A percentile compares a stretch with the other conserved stretches of the same genome.
phyloP scores from a whole-genome alignment of 768 basidiomycete genomes.

The Mycena amicta region DNA sequence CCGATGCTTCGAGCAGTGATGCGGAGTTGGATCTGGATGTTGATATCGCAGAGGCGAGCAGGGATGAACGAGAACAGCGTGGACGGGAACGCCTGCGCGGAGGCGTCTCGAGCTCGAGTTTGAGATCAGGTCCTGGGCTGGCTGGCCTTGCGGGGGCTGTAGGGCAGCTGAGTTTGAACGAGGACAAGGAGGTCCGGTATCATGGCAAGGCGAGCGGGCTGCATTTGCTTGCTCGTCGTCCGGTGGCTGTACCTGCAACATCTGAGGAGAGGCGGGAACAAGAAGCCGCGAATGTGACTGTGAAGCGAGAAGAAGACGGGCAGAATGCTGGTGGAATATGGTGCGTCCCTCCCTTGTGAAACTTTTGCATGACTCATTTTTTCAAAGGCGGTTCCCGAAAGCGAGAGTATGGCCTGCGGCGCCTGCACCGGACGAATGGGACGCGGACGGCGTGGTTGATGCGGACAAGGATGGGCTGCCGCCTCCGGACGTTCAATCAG shows the following conservation, averaged over 20 bases:
- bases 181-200: conserved; percentile 83
- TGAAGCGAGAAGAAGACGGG: conserved; percentile 58
- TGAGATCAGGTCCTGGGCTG: conserved; percentile 5
- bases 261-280: background rate
- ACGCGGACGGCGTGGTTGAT: conserved; percentile 37
- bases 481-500: conserved; percentile 58
- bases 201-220: conserved; percentile 86
- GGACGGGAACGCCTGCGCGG: conserved; percentile 1
- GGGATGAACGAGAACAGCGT: background rate
- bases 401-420: conserved; percentile 87
- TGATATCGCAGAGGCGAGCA: too few relatives aligned
- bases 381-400: conserved; percentile 75
- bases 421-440: conserved; percentile 25
- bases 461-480: conserved; percentile 51
- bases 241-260: background rate
- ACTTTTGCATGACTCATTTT: conserved; percentile 10
- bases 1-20: conserved; percentile 28
- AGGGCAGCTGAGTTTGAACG: conserved; percentile 86
- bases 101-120: background rate
- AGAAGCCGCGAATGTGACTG: background rate
- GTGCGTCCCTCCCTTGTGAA: conserved; percentile 39
- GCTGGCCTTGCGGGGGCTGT: conserved; percentile 68
- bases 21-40: conserved; percentile 36
- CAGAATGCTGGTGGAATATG: conserved; percentile 79
- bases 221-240: conserved; percentile 52